Evolutionary conservation across 805 yeast genomes (phyloP), one percentile per base, ranked within the genome.

Genomic region (Spathaspora hagerdaliae): DNA sequence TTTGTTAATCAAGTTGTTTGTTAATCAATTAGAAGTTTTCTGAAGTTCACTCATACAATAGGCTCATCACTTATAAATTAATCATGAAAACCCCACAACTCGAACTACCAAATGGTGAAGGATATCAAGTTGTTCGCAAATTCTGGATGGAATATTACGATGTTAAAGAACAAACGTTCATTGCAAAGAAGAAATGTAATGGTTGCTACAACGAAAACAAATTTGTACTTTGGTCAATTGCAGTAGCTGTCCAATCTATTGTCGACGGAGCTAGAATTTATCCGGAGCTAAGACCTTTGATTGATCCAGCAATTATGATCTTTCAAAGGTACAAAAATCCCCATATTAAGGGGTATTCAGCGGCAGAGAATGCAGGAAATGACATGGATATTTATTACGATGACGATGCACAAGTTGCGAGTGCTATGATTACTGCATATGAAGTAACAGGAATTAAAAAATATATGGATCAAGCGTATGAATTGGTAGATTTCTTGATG

Each of bases 371-470:
- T 55, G 6, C 32, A 9, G 75, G 76, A 19, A 82, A 77, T 39
- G 83, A 83, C 59, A 65, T 66, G 42, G 89, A 84, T 58, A 79
- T 84, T 36, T 83, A 83, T 60, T 81, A 81, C 50, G 89, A 84
- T 56, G 91, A 84, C 56, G 85, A 83, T 57, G 91, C 90, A 2
- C 91, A 84, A 58, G 79, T 83, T 11, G 83, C 85, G 12, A 71
- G 81, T 53, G 84, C 83, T 3, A 68, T 82, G 52, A 65, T 85
- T 46, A 74, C 81, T 2, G 86, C 87, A 1, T 83, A 79, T 56
- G 89, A 83, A 55, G 87, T 81, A 24, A 82, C 88, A 1, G 77
- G 76, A 1, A 77, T 82, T 50, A 65, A 65, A 52, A 65, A 66
- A 39, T 80, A 70, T 56, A 65, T 84, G 49, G 80, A 76, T 52